Evolutionary conservation across 2,329 filamentous ascomycete genomes (phyloP).

Genomic region (Onygenales sp.): DNA sequence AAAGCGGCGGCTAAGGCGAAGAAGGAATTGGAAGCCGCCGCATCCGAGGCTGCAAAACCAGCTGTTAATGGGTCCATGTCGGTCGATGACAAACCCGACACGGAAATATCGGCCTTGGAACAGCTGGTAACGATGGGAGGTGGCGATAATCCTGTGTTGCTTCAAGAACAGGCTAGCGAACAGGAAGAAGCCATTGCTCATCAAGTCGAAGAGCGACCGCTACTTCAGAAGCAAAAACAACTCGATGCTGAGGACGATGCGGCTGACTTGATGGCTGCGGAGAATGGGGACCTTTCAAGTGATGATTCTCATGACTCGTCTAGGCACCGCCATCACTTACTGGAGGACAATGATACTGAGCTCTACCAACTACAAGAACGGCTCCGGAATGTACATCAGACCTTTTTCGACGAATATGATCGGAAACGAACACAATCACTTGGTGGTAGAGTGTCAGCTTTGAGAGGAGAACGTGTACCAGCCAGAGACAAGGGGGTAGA

Average conservation of each 20-base stretch:
- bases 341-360: conserved; percentile 82
- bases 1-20: conserved; percentile 19
- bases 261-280: conserved; percentile 36
- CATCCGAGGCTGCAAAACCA: conserved; percentile 13
- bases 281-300: conserved; percentile 35
- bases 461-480: conserved; percentile 40
- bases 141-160: conserved; percentile 55
- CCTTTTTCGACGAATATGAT: conserved; percentile 80
- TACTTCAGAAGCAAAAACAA: conserved; percentile 86
- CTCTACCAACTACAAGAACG: conserved; percentile 67
- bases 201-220: conserved; percentile 77
- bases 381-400: conserved; percentile 62
- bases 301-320: conserved; percentile 29
- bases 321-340: conserved; percentile 59
- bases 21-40: conserved; percentile 8
- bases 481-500: conserved; percentile 37
- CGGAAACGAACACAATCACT: conserved; percentile 34
- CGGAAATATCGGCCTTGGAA: conserved; percentile 53
- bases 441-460: conserved; percentile 39
- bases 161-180: conserved; percentile 69
- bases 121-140: conserved; percentile 68
- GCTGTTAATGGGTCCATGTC: conserved; percentile 23
- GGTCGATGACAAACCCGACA: conserved; percentile 13
- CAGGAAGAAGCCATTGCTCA: conserved; percentile 82
- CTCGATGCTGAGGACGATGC: conserved; percentile 76